These are phyloP conservation scores for Saccharomyces hybrid DNA, from an alignment of 1,139 yeast genomes.

Conservation along the genomic window DNA sequence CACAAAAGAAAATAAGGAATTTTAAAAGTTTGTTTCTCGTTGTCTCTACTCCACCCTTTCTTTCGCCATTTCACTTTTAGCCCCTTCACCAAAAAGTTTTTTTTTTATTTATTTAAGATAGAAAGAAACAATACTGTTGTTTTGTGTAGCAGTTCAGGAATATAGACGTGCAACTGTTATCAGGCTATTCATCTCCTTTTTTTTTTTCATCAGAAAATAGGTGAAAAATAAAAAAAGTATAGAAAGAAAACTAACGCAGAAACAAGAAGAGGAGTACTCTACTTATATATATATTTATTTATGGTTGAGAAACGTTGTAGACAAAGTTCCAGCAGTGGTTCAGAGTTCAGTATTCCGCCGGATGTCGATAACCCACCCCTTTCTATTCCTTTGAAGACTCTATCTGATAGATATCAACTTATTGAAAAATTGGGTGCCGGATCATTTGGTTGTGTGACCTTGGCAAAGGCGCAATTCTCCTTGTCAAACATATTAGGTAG, in stretches of 20 bases:
- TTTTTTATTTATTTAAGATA: background rate
- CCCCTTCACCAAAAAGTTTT: background rate
- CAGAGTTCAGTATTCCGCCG: slow-evolving; percentile 23
- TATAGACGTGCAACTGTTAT: background rate
- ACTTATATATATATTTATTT: background rate
- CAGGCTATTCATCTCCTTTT: background rate
- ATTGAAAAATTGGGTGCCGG: slow-evolving; percentile 62
- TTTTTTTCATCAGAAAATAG: background rate
- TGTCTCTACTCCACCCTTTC: background rate
- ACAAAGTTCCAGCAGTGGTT: slow-evolving; percentile 2
- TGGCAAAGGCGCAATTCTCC: slow-evolving; percentile 44
- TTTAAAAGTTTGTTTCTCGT: background rate
- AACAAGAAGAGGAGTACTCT: background rate
- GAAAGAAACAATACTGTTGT: background rate
- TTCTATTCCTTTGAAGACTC: slow-evolving; percentile 38
- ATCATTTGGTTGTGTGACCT: slow-evolving; percentile 64
- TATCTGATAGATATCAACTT: slow-evolving; percentile 40
- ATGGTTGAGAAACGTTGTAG: background rate
- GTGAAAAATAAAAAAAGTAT: too few relatives aligned
- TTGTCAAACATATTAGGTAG: slow-evolving; percentile 9
- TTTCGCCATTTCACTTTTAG: background rate
- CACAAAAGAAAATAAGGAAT: background rate
- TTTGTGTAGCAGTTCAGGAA: background rate
- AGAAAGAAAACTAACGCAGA: background rate
- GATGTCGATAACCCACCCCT: slow-evolving; percentile 35